Base-by-base conservation (phyloP, 768 basidiomycete genomes). In the Neoboletus brunneissimus region DNA sequence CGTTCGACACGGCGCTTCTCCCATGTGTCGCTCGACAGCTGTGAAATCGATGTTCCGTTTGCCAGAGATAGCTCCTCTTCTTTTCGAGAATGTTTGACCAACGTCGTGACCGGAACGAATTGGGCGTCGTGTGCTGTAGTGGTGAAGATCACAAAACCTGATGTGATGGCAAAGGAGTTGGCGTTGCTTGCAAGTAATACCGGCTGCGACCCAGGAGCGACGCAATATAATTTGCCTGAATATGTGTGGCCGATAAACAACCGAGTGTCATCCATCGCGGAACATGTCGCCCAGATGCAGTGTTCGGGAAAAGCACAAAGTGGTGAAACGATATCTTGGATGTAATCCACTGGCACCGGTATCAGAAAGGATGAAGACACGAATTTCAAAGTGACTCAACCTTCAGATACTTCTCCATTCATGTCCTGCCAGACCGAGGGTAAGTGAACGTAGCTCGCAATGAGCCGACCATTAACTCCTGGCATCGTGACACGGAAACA, bases 1-100 rank as follows among this genome's bases (percentile, higher is more conserved):
- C 97, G 77, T 72, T 99, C 97, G 1, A 98, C 82, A 20, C 90
- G 82, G 40, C 96, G 81, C 12, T 78, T 82, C 66, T 90, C 86
- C 85, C 86, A 88, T 22, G 67, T 62, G n/a, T 64, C 64, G 4
- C 42, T 43, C 11, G 53, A 49, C 32, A 58, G 45, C 9, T 63
- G 66, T 1, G 23, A 27, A 20, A 22, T 53, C 0, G 59, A 40
- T 3, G 57, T 72, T 55, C 22, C 67, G 29, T 74, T 74, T 58
- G 49, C 56, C 27, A 40, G 48, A 3, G 77, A 55, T 2, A 73
- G 54, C 0, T 58, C 62, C 3, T 50, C 55, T 32, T 48, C 56
- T 22, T 9, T 44, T 32, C 32, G 38, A 9, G 35, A 10, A 27
- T 55, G 40, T n/a, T 66, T 56, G 25, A 53, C 38, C 35, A 73